Conservation (phyloP, 768 basidiomycete genomes). For the Tephrocybe sp. region DNA sequence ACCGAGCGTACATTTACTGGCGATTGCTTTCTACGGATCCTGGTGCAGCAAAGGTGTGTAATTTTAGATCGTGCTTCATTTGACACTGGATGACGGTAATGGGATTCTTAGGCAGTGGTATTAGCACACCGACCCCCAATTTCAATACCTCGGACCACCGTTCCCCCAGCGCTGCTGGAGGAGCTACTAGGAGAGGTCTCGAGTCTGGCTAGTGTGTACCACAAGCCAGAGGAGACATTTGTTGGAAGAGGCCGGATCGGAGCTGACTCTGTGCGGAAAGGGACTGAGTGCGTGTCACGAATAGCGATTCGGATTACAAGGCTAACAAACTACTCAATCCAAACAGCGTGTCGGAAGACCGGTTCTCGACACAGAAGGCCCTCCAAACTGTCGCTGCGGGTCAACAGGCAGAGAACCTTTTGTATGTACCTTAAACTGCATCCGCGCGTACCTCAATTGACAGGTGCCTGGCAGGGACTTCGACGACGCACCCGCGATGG, state of each 20-base stretch:
- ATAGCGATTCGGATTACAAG: not conserved
- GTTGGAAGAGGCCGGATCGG: slow-evolving; percentile 89
- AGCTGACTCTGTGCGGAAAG: slow-evolving; percentile 71
- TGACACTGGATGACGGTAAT: not conserved
- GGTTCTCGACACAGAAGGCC: slow-evolving; percentile 72
- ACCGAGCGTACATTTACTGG: slow-evolving; percentile 99
- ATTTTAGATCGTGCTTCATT: not conserved
- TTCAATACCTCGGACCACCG: slow-evolving; percentile 86
- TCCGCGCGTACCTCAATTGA: not conserved
- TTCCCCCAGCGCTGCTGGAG: slow-evolving; percentile 82
- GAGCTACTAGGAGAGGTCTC: slow-evolving; percentile 91
- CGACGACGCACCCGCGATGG: slow-evolving; percentile 63
- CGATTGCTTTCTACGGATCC: slow-evolving; percentile 92
- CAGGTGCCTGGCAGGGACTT: slow-evolving; percentile 57
- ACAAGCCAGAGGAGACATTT: slow-evolving; percentile 96
- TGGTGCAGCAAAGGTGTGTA: slow-evolving; percentile 83
- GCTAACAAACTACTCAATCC: not conserved
- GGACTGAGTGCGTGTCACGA: slow-evolving; percentile 46
- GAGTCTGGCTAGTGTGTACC: slow-evolving; percentile 90
- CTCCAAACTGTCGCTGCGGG: slow-evolving; percentile 90
- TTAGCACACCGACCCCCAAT: slow-evolving; percentile 92
- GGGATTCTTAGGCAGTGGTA: slow-evolving; percentile 61
- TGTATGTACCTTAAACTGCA: slow-evolving; percentile 35
- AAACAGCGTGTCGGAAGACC: slow-evolving; percentile 62
- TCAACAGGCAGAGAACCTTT: slow-evolving; percentile 90